Evolutionary conservation across 441 rosid genomes (phyloP).

Genomic region (Pelargonium cotyledonis): DNA sequence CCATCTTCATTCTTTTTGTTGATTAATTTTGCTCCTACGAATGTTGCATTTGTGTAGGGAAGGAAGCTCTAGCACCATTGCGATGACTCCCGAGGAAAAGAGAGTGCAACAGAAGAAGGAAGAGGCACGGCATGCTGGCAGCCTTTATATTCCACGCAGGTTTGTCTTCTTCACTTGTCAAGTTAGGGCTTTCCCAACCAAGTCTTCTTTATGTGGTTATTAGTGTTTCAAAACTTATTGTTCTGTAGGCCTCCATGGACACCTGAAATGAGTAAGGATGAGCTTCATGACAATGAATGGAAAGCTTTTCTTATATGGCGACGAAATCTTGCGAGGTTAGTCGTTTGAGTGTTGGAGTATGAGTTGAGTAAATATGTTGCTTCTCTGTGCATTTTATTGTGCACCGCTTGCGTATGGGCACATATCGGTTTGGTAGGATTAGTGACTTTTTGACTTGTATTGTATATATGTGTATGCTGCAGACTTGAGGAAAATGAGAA

Average conservation of each 20-base stretch:
- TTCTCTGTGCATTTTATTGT: not conserved
- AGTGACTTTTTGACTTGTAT: constrained; percentile 1
- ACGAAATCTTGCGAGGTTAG: constrained; percentile 70
- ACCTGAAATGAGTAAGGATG: constrained; percentile 65
- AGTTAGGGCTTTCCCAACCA: not conserved
- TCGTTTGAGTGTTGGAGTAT: not conserved
- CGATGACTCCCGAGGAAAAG: constrained; percentile 48
- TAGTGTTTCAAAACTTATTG: constrained; percentile 8
- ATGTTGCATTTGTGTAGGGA: constrained; percentile 38
- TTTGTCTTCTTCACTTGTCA: constrained; percentile 11
- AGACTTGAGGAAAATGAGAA: constrained; percentile 95
- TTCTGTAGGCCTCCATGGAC: constrained; percentile 69
- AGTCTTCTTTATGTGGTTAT: not conserved
- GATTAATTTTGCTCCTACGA: not conserved
- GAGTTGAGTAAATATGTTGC: not conserved
- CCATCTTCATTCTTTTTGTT: not conserved
- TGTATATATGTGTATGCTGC: constrained; percentile 17
- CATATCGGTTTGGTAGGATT: not conserved
- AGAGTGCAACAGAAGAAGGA: constrained; percentile 55
- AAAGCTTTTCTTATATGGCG: constrained; percentile 83
- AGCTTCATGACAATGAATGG: constrained; percentile 71
- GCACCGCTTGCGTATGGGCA: too few species aligned
- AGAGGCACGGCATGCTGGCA: constrained; percentile 54
- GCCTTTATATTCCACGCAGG: constrained; percentile 82
- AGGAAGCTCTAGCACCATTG: constrained; percentile 36